Base-by-base conservation (phyloP, 257 asterid species). In the Ocimum tenuiflorum region DNA sequence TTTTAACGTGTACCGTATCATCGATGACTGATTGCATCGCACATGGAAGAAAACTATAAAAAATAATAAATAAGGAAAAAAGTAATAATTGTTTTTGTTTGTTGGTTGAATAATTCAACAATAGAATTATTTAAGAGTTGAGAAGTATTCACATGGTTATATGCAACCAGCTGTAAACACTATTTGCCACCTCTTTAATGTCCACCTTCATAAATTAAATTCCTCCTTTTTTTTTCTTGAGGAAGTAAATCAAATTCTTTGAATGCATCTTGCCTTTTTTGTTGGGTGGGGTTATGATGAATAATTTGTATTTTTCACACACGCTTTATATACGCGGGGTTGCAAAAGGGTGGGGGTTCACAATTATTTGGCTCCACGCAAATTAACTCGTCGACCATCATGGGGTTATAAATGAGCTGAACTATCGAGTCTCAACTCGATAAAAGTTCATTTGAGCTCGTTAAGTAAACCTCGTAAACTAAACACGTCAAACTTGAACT, bases 91-190 rank as follows among this genome's bases (percentile, higher is more conserved):
- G 7, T 1, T 8, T 6, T 36, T 36, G 9, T 3, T 0, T 36
- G 31, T 36, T 6, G 36, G 36, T n/a, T 3, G 10, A 19, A 33
- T 22, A 33, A 0, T 29, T 13, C 20, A 24, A 2, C 12, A 67
- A 54, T 35, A 10, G 10, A 56, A 69, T 51, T 14, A 71, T 31
- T 55, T 24, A 29, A 53, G 51, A 14, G n/a, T 55, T 53, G 60
- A 23, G 14, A 39, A 29, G 31, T 1, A 4, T 46, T 49, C 24
- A 35, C 45, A 38, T 67, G 58, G 22, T n/a, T 35, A 47, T 56
- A 57, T 15, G 53, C 23, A 29, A 24, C 70, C 75, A 70, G 56
- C 68, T 48, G 41, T 53, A 6, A 29, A 17, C 13, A 39, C 54
- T 8, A 29, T 15, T 60, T 23, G 61, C 46, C 68, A 60, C 54